Evolutionary conservation across 495 filamentous ascomycete genomes (phyloP).

Genomic region (Terfezia claveryi): DNA sequence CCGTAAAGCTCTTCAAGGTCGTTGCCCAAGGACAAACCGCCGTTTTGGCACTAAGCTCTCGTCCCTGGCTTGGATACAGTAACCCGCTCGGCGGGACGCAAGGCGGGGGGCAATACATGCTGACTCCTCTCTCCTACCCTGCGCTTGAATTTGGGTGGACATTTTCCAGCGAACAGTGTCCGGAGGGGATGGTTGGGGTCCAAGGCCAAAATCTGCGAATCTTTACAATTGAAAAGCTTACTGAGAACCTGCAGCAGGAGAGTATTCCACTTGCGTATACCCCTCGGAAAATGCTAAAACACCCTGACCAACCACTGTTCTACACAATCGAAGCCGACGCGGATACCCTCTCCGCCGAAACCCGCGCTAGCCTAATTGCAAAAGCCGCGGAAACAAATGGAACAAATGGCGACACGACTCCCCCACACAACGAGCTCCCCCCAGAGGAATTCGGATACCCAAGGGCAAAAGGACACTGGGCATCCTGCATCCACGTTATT

Average conservation of each 20-base stretch:
- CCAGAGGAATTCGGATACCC: slow-evolving; percentile 82
- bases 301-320: slow-evolving; percentile 71
- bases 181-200: slow-evolving; percentile 89
- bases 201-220: slow-evolving; percentile 75
- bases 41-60: slow-evolving; percentile 74
- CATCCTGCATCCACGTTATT: slow-evolving; percentile 75
- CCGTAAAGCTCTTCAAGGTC: slow-evolving; percentile 68
- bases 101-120: slow-evolving; percentile 38
- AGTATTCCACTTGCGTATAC: slow-evolving; percentile 78
- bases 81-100: slow-evolving; percentile 36
- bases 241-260: slow-evolving; percentile 70
- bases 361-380: slow-evolving; percentile 43
- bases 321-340: slow-evolving; percentile 89
- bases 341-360: slow-evolving; percentile 58
- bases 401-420: slow-evolving; percentile 27
- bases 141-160: slow-evolving; percentile 88
- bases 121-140: slow-evolving; percentile 72
- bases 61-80: slow-evolving; percentile 82
- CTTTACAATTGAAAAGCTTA: slow-evolving; percentile 69
- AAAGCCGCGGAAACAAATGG: slow-evolving; percentile 44
- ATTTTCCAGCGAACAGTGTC: slow-evolving; percentile 81
- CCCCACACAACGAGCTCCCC: slow-evolving; percentile 28
- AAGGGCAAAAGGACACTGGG: slow-evolving; percentile 65
- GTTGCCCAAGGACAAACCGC: slow-evolving; percentile 64
- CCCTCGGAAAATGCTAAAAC: slow-evolving; percentile 63